These are phyloP conservation scores for Russula olivacea DNA, from an alignment of 768 basidiomycete species.

Conservation along the genomic window DNA sequence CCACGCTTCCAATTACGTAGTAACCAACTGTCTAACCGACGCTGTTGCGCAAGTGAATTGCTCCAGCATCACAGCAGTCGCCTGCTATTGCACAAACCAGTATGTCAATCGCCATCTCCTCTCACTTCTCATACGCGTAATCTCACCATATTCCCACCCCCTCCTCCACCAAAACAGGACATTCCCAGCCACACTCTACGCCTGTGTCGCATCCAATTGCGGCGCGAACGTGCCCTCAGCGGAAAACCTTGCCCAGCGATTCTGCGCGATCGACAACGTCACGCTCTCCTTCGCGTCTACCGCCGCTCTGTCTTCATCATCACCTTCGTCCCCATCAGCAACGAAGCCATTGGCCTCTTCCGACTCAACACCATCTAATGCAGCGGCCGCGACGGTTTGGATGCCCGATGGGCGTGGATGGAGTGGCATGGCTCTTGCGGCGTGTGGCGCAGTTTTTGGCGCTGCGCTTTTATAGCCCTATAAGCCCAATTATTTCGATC, in stretches of 20 bases:
- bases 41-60: slow-evolving; percentile 40
- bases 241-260: slow-evolving; percentile 43
- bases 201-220: slow-evolving; percentile 38
- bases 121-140: not conserved
- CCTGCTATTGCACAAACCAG: slow-evolving; percentile 45
- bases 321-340: not conserved
- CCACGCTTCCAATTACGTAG: slow-evolving; percentile 29
- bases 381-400: not conserved
- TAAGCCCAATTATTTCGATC: not conserved
- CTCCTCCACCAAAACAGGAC: slow-evolving; percentile 22
- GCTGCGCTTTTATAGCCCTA: slow-evolving; percentile 7
- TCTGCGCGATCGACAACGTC: slow-evolving; percentile 40
- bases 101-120: slow-evolving; percentile 19
- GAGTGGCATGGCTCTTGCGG: slow-evolving; percentile 2
- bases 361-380: not conserved
- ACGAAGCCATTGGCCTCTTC: not conserved
- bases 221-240: slow-evolving; percentile 35
- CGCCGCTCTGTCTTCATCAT: slow-evolving; percentile 23
- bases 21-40: slow-evolving; percentile 40
- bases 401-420: slow-evolving; percentile 1
- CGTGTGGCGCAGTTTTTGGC: slow-evolving; percentile 11
- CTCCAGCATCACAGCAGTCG: slow-evolving; percentile 40
- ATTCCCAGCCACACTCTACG: slow-evolving; percentile 36
- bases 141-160: not conserved
- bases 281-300: slow-evolving; percentile 37